These are phyloP conservation scores for Xylaria sp. DNA, from an alignment of 2,329 filamentous ascomycete genomes.

Conservation along the genomic window DNA sequence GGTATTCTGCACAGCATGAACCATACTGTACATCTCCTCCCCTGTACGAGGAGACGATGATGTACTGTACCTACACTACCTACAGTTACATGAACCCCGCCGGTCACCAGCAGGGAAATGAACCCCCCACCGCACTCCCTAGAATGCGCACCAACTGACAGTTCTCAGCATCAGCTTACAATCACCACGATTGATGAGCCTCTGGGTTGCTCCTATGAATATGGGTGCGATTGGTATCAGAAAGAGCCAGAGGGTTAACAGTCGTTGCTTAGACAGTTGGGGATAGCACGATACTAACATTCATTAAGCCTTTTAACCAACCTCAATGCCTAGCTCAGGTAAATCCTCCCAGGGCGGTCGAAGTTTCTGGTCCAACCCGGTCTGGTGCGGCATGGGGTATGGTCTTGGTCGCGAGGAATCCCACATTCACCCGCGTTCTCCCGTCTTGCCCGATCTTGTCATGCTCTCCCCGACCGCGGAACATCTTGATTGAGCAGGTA, in stretches of 20 bases:
- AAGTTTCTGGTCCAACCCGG: not conserved
- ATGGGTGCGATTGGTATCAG: not conserved
- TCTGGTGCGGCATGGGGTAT: not conserved
- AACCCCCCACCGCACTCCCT: not conserved
- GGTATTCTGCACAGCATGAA: constrained; percentile 2
- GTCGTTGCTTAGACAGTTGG: not conserved
- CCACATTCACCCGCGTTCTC: constrained; percentile 13
- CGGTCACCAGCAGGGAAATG: not conserved
- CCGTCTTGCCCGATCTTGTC: constrained; percentile 7
- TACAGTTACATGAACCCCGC: constrained; percentile 3
- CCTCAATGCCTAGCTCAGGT: not conserved
- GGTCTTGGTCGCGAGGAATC: not conserved
- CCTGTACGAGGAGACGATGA: not conserved
- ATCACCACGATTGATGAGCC: too few species aligned
- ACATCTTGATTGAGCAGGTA: constrained; percentile 31
- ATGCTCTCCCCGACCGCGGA: constrained; percentile 22
- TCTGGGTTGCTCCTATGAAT: not conserved
- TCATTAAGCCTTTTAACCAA: not conserved
- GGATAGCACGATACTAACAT: not conserved
- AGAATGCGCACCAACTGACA: not conserved
- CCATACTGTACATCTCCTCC: not conserved
- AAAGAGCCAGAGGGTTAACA: not conserved
- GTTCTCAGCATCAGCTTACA: not conserved
- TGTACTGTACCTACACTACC: not conserved
- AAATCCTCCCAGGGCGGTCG: not conserved